These are phyloP conservation scores for Centrapalus pauciflorus DNA, from an alignment of 129 eudicot species.

Conservation along the genomic window DNA sequence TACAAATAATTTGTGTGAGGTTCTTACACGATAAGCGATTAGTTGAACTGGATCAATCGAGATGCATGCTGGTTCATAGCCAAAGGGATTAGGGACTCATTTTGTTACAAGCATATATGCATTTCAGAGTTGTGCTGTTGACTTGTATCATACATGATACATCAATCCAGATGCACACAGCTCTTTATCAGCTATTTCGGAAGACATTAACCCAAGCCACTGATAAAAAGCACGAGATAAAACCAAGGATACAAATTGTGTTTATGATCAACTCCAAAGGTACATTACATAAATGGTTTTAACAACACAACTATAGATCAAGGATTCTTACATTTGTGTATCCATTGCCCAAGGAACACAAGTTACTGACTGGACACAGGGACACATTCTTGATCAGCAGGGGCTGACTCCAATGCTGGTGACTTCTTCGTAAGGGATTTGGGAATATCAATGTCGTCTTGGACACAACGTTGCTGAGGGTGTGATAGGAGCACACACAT, in stretches of 20 bases:
- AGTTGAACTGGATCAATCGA: too few relatives aligned
- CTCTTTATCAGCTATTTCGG: background rate
- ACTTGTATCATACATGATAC: too few relatives aligned
- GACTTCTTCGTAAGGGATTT: constrained; percentile 69
- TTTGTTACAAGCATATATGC: too few relatives aligned
- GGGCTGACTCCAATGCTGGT: constrained; percentile 34
- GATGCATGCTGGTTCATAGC: too few relatives aligned
- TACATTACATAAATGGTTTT: background rate
- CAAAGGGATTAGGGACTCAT: too few relatives aligned
- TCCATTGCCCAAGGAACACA: background rate
- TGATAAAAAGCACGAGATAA: background rate
- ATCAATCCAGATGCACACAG: too few relatives aligned
- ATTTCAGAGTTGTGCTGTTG: too few relatives aligned
- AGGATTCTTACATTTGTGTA: background rate
- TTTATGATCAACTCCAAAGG: background rate
- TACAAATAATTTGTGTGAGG: too few relatives aligned
- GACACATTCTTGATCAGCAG: constrained; percentile 46
- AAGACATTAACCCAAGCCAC: background rate
- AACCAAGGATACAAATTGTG: background rate
- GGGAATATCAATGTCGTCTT: constrained; percentile 78
- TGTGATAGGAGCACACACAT: constrained; percentile 76
- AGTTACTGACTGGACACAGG: constrained; percentile 52
- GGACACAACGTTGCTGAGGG: constrained; percentile 92
- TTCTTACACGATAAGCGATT: too few relatives aligned
- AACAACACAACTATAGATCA: background rate